Evolutionary conservation across 768 basidiomycete species (phyloP).

Genomic region (Termitomyces titanicus): DNA sequence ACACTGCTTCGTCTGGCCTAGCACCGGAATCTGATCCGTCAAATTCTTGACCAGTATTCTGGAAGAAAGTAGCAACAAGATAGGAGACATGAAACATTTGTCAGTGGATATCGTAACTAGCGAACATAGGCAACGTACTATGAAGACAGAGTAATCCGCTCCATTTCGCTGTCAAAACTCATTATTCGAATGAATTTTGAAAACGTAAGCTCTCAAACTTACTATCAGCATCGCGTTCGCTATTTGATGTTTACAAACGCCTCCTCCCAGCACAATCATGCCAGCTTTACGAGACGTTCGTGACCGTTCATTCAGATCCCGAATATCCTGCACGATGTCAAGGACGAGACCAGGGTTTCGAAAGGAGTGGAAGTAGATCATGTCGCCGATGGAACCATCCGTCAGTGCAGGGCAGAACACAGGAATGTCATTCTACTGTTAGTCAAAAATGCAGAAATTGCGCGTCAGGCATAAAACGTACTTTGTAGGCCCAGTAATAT

Average conservation of each 20-base stretch:
- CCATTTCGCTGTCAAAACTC: constrained; percentile 75
- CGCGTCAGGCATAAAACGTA: constrained; percentile 30
- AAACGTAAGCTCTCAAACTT: constrained; percentile 20
- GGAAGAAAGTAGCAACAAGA: background rate
- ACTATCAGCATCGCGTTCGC: constrained; percentile 99
- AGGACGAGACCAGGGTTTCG: constrained; percentile 77
- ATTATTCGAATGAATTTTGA: background rate
- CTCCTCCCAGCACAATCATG: constrained; percentile 97
- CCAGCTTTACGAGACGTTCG: constrained; percentile 90
- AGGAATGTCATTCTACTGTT: constrained; percentile 87
- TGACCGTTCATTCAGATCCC: constrained; percentile 84
- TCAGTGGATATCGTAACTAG: background rate
- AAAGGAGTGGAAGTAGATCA: constrained; percentile 99
- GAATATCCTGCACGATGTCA: constrained; percentile 95
- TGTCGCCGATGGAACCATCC: constrained; percentile 97
- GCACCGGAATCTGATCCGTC: constrained; percentile 98
- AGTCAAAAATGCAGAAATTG: background rate
- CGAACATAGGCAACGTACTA: constrained; percentile 45
- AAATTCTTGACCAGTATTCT: constrained; percentile 99
- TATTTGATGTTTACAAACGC: constrained; percentile 99
- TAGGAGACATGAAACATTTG: background rate
- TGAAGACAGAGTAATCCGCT: constrained; percentile 95
- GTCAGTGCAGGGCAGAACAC: constrained; percentile 98
- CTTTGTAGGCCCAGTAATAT: constrained; percentile 99
- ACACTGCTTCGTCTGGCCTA: constrained; percentile 94